Conservation (phyloP, 768 basidiomycete genomes). For the Boletus pseudopeckii region DNA sequence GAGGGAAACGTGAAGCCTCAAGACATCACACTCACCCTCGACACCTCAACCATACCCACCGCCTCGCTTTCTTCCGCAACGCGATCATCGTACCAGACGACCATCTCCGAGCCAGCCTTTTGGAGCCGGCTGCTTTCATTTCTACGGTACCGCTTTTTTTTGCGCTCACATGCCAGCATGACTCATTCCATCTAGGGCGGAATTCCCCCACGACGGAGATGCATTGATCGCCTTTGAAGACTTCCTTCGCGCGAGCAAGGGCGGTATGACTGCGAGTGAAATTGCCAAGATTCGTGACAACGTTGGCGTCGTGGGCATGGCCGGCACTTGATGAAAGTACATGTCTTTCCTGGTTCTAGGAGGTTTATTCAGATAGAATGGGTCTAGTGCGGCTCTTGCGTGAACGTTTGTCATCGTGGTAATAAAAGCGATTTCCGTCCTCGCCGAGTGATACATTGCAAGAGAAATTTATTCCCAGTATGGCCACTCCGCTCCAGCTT, state of each 20-base stretch:
- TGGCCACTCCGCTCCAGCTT: constrained; percentile 10
- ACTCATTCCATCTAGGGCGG: constrained; percentile 38
- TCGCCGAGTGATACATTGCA: background rate
- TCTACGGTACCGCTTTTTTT: constrained; percentile 43
- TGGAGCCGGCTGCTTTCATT: constrained; percentile 72
- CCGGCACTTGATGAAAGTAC: constrained; percentile 51
- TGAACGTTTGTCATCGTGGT: constrained; percentile 12
- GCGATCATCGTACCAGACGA: constrained; percentile 34
- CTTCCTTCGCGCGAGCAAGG: constrained; percentile 81
- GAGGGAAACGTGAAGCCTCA: constrained; percentile 41
- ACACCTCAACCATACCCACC: constrained; percentile 49
- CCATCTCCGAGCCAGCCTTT: constrained; percentile 74
- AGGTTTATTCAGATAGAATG: constrained; percentile 3
- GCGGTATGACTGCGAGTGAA: constrained; percentile 74
- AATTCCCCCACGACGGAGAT: constrained; percentile 64
- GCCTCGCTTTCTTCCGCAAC: constrained; percentile 40
- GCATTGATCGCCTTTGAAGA: constrained; percentile 77
- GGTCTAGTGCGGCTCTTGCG: background rate
- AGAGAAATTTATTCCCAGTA: constrained; percentile 13
- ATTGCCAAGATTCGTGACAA: constrained; percentile 90
- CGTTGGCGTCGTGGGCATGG: constrained; percentile 87
- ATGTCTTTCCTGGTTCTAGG: background rate
- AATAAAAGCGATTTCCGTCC: background rate
- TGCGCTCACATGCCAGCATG: background rate
- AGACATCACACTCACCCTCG: constrained; percentile 69